These are phyloP conservation scores for Eucommia ulmoides DNA, from an alignment of 257 asterid species.

Conservation along the genomic window DNA sequence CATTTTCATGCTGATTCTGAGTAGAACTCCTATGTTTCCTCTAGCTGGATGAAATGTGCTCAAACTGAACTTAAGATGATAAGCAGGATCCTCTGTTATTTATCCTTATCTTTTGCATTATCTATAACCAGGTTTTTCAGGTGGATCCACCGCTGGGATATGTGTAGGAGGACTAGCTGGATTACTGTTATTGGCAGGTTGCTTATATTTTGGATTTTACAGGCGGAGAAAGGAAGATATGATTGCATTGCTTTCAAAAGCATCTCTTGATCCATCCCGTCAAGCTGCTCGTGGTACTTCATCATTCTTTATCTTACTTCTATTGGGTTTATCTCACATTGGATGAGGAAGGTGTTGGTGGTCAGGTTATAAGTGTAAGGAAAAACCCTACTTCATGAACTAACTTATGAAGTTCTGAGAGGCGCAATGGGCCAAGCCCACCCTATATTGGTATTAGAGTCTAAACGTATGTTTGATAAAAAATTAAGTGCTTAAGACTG, in stretches of 20 bases:
- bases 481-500: no score
- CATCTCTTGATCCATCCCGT: slow-evolving; percentile 35
- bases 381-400: no score
- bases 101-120: slow-evolving; percentile 13
- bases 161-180: slow-evolving; percentile 33
- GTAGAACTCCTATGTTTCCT: slow-evolving; percentile 16
- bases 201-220: slow-evolving; percentile 27
- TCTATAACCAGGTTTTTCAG: slow-evolving; percentile 47
- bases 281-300: slow-evolving; percentile 18
- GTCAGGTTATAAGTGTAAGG: no score
- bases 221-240: slow-evolving; percentile 40
- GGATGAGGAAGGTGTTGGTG: no score
- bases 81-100: slow-evolving; percentile 8
- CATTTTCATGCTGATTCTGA: slow-evolving; percentile 22
- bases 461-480: no score
- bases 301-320: no score
- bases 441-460: no score
- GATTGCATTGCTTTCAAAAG: slow-evolving; percentile 25
- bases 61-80: slow-evolving; percentile 7
- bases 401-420: no score
- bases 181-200: slow-evolving; percentile 35
- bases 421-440: no score
- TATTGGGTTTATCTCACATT: no score
- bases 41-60: slow-evolving; percentile 10
- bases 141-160: slow-evolving; percentile 77